Conservation (phyloP, 2,329 filamentous ascomycete species). For the Colletotrichum liriopes region DNA sequence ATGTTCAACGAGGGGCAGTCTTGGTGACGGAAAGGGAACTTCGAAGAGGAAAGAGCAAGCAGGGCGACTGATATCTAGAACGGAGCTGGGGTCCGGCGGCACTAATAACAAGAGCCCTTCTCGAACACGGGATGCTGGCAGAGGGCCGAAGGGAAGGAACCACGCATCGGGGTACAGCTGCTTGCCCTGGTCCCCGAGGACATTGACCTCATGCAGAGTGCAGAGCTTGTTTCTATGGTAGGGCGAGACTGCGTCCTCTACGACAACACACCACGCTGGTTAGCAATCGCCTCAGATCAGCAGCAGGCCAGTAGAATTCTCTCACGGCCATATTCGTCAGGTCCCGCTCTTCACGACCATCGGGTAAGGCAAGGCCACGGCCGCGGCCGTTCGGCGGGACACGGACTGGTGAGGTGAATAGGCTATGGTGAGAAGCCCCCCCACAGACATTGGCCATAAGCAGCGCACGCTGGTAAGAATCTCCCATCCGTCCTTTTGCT, state of each 20-base stretch:
- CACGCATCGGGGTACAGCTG: constrained; percentile 11
- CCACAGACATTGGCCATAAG: neutral
- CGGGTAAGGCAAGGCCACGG: constrained; percentile 7
- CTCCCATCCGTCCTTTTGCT: neutral
- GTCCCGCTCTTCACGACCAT: constrained; percentile 23
- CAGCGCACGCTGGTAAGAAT: constrained; percentile 5
- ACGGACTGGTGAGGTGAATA: constrained; percentile 19
- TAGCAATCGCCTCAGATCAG: neutral
- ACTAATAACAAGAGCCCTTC: constrained; percentile 34
- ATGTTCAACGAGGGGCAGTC: constrained; percentile 18
- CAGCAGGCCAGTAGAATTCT: neutral
- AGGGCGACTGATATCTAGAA: neutral
- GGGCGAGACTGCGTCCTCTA: constrained; percentile 8
- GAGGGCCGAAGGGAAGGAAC: constrained; percentile 13
- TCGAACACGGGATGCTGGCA: constrained; percentile 24
- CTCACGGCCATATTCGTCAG: constrained; percentile 17
- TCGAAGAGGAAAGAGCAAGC: constrained; percentile 10
- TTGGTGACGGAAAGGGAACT: constrained; percentile 16
- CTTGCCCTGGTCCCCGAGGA: neutral
- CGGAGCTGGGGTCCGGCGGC: constrained; percentile 13
- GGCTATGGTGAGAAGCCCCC: constrained; percentile 8
- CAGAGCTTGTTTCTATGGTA: constrained; percentile 33
- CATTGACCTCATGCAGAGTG: constrained; percentile 8
- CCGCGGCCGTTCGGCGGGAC: constrained; percentile 11
- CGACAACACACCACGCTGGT: constrained; percentile 2